A percentile compares a stretch with the other conserved stretches of the same genome.
Conservation (phyloP, 768 basidiomycete species). For the Baorangia bicolor region DNA sequence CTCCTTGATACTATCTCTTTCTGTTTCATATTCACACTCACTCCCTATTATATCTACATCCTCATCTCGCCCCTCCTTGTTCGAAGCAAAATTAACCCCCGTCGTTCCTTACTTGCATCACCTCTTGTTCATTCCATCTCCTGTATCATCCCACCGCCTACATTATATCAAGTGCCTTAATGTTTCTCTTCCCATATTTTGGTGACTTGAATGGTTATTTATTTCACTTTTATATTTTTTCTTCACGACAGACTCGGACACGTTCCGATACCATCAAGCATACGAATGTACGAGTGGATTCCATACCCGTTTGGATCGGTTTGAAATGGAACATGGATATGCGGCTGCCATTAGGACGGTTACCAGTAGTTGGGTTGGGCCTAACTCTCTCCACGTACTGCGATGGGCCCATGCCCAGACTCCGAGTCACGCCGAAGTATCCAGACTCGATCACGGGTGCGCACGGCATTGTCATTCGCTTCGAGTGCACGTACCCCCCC, state of each 20-base stretch:
- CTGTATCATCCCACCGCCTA: not conserved
- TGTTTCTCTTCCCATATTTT: not conserved
- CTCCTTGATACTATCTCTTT: slow-evolving; percentile 9
- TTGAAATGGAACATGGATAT: not conserved
- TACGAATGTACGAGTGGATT: not conserved
- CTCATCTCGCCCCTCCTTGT: not conserved
- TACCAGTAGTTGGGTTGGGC: not conserved
- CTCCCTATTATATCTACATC: not conserved
- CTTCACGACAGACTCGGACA: not conserved
- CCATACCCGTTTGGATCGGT: not conserved
- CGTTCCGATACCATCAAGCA: not conserved
- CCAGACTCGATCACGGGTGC: no score
- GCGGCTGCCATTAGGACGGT: no score
- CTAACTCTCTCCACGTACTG: not conserved
- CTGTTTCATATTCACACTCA: not conserved
- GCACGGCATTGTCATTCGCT: no score
- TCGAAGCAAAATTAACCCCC: not conserved
- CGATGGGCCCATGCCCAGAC: no score
- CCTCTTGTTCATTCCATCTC: not conserved
- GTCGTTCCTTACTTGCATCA: slow-evolving; percentile 12
- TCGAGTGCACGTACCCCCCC: no score
- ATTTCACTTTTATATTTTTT: slow-evolving; percentile 1
- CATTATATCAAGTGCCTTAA: not conserved
- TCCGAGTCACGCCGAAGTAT: no score
- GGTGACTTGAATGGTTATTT: slow-evolving; percentile 1